Evolutionary conservation across 2,329 filamentous ascomycete species (phyloP).

Genomic region (Paecilomyces formosus): DNA sequence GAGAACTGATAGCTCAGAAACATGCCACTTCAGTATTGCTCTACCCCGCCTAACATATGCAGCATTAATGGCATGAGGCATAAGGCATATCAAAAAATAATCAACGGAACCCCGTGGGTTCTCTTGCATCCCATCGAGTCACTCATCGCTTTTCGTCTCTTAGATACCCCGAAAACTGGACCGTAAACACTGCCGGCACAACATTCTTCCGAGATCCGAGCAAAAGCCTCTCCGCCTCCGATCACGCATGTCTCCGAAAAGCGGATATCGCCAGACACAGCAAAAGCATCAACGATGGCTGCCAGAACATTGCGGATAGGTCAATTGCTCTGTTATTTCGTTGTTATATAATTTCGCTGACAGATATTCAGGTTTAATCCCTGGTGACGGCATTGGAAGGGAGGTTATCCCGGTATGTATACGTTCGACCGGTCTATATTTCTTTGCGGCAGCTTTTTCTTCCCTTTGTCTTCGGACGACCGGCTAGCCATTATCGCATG

Average conservation of each 20-base stretch:
- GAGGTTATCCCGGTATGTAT: slow-evolving; percentile 78
- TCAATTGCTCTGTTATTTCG: slow-evolving; percentile 29
- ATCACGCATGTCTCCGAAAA: slow-evolving; percentile 19
- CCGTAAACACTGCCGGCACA: not conserved
- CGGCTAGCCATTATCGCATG: not conserved
- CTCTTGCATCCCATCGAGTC: not conserved
- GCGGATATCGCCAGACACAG: slow-evolving; percentile 1
- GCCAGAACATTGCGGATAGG: slow-evolving; percentile 62
- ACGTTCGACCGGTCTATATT: slow-evolving; percentile 2
- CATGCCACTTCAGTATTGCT: not conserved
- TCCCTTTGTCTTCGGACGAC: slow-evolving; percentile 1
- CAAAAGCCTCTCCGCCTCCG: slow-evolving; percentile 7
- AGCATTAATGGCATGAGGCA: not conserved
- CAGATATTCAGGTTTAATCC: slow-evolving; percentile 67
- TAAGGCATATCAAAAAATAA: not conserved
- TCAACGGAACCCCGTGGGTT: not conserved
- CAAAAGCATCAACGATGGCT: slow-evolving; percentile 38
- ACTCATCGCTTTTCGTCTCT: too few species aligned
- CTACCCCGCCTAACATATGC: not conserved
- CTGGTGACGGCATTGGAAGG: slow-evolving; percentile 95
- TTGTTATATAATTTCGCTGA: not conserved
- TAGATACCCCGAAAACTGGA: not conserved
- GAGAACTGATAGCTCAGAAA: not conserved
- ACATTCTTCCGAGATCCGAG: slow-evolving; percentile 4
- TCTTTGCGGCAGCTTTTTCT: not conserved